phyloP scores from a whole-genome alignment of 2,329 filamentous ascomycete species.

The Coniochaeta ligniaria region DNA sequence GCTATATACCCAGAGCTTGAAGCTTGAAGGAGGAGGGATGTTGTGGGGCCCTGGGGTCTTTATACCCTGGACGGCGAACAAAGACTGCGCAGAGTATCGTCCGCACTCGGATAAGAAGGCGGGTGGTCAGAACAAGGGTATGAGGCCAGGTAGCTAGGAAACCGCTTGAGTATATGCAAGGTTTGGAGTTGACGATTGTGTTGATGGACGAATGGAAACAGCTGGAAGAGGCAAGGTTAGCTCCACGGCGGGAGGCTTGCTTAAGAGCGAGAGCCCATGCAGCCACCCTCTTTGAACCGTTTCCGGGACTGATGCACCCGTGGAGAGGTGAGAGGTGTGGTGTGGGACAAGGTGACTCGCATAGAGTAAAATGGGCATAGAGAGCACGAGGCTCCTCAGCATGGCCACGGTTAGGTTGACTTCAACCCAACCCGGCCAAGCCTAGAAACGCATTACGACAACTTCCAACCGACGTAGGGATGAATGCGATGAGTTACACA shows the following conservation, averaged over 20 bases:
- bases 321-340: background rate
- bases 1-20: background rate
- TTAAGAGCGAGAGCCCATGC: background rate
- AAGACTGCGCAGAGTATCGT: background rate
- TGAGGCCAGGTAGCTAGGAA: background rate
- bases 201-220: background rate
- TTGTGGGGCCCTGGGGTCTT: background rate
- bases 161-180: background rate
- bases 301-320: background rate
- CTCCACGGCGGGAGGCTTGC: background rate
- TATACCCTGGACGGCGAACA: background rate
- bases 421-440: background rate
- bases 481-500: background rate
- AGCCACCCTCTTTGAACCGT: background rate
- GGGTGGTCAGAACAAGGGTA: background rate
- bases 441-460: background rate
- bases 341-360: slow-evolving; percentile 1
- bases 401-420: slow-evolving; percentile 2
- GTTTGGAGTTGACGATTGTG: background rate
- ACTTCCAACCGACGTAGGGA: background rate
- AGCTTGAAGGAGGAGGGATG: background rate
- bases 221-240: background rate
- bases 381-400: slow-evolving; percentile 2
- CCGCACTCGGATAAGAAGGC: background rate
- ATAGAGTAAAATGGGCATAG: background rate